Percentiles rank a stretch among this genome's conserved stretches.
phyloP scores from a whole-genome alignment of 2,329 filamentous ascomycete genomes.

The Neoarthrinium moseri region DNA sequence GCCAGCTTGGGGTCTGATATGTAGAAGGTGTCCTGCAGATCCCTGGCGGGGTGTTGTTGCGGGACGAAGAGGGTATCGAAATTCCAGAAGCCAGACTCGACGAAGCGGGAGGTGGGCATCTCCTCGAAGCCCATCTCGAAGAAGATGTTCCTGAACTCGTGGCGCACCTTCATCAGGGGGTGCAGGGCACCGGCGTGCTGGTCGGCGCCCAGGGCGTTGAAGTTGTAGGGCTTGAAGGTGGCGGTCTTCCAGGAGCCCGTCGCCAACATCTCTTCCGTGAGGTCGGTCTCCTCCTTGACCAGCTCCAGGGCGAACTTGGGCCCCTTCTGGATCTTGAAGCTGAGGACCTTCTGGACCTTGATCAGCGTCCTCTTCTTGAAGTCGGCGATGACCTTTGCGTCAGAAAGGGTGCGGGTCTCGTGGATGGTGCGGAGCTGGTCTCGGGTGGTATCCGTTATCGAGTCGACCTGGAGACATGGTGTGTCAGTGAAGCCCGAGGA shows the following conservation, averaged over 20 bases:
- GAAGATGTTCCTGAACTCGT: conserved; percentile 97
- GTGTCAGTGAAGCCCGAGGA: conserved; percentile 9
- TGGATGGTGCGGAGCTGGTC: conserved; percentile 74
- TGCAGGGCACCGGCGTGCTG: conserved; percentile 62
- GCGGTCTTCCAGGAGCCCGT: conserved; percentile 90
- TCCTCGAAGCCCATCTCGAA: conserved; percentile 99
- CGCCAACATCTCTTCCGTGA: conserved; percentile 89
- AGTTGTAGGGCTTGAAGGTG: conserved; percentile 74
- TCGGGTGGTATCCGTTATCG: conserved; percentile 77
- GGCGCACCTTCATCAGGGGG: conserved; percentile 88
- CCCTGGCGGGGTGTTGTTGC: conserved; percentile 95
- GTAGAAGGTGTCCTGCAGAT: conserved; percentile 98
- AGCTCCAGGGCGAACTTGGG: conserved; percentile 87
- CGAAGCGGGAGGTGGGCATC: conserved; percentile 92
- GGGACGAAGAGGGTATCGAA: conserved; percentile 96
- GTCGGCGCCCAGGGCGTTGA: conserved; percentile 55
- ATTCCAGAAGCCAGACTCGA: conserved; percentile 99
- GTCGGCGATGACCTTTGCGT: conserved; percentile 75
- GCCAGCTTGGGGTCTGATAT: conserved; percentile 83
- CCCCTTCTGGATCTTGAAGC: conserved; percentile 82
- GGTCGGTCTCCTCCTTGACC: conserved; percentile 88
- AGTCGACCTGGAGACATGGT: conserved; percentile 51
- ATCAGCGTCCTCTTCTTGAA: conserved; percentile 92
- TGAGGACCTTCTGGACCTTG: conserved; percentile 78
- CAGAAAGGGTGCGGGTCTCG: conserved; percentile 64